Evolutionary conservation across 768 basidiomycete genomes (phyloP).

Genomic region (Lyophyllum semitale): DNA sequence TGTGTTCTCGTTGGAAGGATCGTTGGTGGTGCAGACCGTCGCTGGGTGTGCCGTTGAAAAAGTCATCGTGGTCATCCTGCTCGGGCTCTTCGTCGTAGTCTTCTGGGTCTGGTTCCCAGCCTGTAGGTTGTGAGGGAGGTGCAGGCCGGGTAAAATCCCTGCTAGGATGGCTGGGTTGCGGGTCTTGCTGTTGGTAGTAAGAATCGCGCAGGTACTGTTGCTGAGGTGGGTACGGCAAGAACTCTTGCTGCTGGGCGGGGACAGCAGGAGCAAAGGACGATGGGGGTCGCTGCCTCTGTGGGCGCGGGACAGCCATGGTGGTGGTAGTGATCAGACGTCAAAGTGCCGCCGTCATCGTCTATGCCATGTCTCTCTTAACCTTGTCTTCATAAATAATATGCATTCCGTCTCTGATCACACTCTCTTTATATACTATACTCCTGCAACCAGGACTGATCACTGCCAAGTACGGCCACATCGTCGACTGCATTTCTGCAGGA

Average conservation of each 20-base stretch:
- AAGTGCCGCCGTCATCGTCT: not conserved
- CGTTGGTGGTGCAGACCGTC: constrained; percentile 9
- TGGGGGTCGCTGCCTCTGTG: constrained; percentile 14
- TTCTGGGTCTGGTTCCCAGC: constrained; percentile 17
- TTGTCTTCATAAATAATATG: too few species aligned
- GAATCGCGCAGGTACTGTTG: constrained; percentile 6
- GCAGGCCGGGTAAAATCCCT: constrained; percentile 8
- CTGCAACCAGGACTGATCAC: not conserved
- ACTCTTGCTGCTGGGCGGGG: constrained; percentile 8
- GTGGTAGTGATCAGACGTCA: not conserved
- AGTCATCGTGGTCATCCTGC: constrained; percentile 23
- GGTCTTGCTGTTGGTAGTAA: constrained; percentile 5
- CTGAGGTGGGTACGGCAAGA: not conserved
- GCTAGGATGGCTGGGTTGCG: constrained; percentile 12
- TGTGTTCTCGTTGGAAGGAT: constrained; percentile 11
- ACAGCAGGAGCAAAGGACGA: constrained; percentile 11
- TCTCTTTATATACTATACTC: too few species aligned
- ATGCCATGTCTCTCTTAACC: not conserved
- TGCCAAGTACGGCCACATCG: too few species aligned
- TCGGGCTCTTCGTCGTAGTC: constrained; percentile 18
- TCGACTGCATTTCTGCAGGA: too few species aligned
- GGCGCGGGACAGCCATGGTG: constrained; percentile 18
- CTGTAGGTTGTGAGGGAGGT: not conserved
- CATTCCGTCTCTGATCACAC: too few species aligned
- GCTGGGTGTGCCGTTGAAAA: constrained; percentile 21